Base-by-base conservation (phyloP, 495 filamentous ascomycete species). In the Aspergillus haitiensis region DNA sequence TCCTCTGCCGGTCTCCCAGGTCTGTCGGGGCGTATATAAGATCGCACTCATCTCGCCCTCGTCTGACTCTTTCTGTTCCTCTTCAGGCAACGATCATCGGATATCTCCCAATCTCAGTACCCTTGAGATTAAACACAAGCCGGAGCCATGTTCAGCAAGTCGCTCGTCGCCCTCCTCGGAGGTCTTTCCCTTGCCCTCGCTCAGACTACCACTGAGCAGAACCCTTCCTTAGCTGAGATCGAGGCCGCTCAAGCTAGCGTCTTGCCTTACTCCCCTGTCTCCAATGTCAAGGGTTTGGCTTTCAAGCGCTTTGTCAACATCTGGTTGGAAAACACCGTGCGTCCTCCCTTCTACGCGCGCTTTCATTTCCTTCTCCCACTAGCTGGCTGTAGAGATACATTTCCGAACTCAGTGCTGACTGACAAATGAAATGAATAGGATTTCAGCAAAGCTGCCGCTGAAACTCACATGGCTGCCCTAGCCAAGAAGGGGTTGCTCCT, bases 311-410 rank as follows among this genome's bases (percentile, higher is more conserved):
- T 89, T 58, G 79, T 85, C 42, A 81, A 81, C 64, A 83, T 91
- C 69, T 91, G 86, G 84, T 70, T 90, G 34, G 88, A 90, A 75
- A 91, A 91, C 67, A 85, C 82, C 46, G 85, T 90, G 67, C 13
- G 71, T 72, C 54, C 46, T 6, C 36, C 16, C 34, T 35, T 31
- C 64, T 49, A 16, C 27, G 33, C 15, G 35, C 21, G 21, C 21
- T 1, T 27, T 27, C 21, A 27, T 9, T 18, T 18, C 12, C 35
- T 12, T 11, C 32, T 37, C 15, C 37, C 37, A 36, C 40, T 27
- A 27, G 21, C 3, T 3, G 21, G 21, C 3, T 3, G 21, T 27
- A 27, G 21, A 27, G 21, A 27, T 27, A 27, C 21, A 27, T 27
- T 27, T 27, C 21, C 21, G 3, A 27, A 27, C 21, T 27, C 21